Percentiles rank a stretch among this genome's conserved stretches.
These are phyloP conservation scores for Rhizopogon vulgaris DNA, from an alignment of 768 basidiomycete species.

Conservation along the genomic window DNA sequence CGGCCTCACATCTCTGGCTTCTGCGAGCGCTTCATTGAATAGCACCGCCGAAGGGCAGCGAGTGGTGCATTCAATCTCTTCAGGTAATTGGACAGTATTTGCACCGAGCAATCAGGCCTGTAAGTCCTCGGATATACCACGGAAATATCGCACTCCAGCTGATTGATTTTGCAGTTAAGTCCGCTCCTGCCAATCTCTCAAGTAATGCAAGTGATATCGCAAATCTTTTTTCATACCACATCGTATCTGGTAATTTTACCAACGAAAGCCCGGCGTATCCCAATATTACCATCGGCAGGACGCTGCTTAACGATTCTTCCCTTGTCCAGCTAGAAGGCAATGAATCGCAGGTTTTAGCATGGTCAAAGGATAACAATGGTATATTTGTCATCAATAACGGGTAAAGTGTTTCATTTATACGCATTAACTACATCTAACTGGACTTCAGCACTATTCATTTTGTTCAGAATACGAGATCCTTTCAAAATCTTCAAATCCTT, in stretches of 20 bases:
- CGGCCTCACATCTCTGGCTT: slow-evolving; percentile 39
- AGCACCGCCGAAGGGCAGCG: slow-evolving; percentile 34
- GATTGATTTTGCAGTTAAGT: slow-evolving; percentile 12
- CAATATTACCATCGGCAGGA: slow-evolving; percentile 57
- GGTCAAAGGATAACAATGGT: slow-evolving; percentile 33
- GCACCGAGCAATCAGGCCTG: slow-evolving; percentile 52
- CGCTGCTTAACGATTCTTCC: slow-evolving; percentile 45
- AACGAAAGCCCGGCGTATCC: slow-evolving; percentile 40
- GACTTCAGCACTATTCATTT: slow-evolving; percentile 21
- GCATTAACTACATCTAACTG: not conserved
- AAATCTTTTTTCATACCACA: slow-evolving; percentile 50
- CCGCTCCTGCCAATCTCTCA: slow-evolving; percentile 27
- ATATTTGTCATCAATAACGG: slow-evolving; percentile 44
- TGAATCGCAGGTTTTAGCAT: slow-evolving; percentile 49
- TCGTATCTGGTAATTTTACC: slow-evolving; percentile 46
- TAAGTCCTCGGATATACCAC: slow-evolving; percentile 20
- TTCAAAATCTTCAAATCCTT: slow-evolving; percentile 38
- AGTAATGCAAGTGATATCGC: slow-evolving; percentile 33
- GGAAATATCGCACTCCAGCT: not conserved
- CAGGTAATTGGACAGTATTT: slow-evolving; percentile 47
- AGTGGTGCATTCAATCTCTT: slow-evolving; percentile 38
- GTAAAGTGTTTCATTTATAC: slow-evolving; percentile 21
- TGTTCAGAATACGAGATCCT: slow-evolving; percentile 33
- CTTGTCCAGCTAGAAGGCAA: slow-evolving; percentile 53
- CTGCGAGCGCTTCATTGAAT: slow-evolving; percentile 35